These are phyloP conservation scores for Cryphonectria carpinicola DNA, from an alignment of 2,329 filamentous ascomycete species.

Conservation along the genomic window DNA sequence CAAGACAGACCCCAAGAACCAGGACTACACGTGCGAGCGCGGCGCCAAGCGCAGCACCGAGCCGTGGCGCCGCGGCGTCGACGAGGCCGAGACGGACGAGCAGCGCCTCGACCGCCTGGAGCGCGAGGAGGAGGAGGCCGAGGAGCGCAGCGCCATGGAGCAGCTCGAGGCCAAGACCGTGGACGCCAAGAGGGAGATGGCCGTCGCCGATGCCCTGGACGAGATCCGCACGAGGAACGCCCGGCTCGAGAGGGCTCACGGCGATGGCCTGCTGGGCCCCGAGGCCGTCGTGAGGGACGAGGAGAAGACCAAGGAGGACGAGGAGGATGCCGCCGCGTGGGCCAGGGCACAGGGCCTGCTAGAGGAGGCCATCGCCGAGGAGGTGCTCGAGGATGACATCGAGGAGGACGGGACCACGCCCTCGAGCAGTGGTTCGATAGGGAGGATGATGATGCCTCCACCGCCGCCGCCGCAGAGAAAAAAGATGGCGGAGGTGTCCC, in stretches of 20 bases:
- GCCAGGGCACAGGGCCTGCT: slow-evolving; percentile 53
- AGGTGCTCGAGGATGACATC: slow-evolving; percentile 36
- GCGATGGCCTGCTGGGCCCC: slow-evolving; percentile 62
- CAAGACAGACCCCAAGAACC: slow-evolving; percentile 91
- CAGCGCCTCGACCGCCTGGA: slow-evolving; percentile 84
- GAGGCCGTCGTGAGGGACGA: slow-evolving; percentile 61
- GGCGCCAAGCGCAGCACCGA: slow-evolving; percentile 94
- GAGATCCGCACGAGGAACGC: slow-evolving; percentile 94
- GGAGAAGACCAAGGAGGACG: slow-evolving; percentile 57
- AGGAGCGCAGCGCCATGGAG: slow-evolving; percentile 89
- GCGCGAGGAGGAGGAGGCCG: slow-evolving; percentile 62
- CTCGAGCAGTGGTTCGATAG: slow-evolving; percentile 29
- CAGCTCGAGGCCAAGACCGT: slow-evolving; percentile 92
- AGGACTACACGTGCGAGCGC: slow-evolving; percentile 74
- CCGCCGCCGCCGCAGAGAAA: slow-evolving; percentile 6
- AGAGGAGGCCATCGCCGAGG: slow-evolving; percentile 56
- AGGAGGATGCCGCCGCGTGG: slow-evolving; percentile 82
- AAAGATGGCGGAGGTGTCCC: slow-evolving; percentile 35
- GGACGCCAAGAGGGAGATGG: slow-evolving; percentile 95
- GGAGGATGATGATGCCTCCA: neutral
- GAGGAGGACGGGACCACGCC: slow-evolving; percentile 5
- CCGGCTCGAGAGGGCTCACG: slow-evolving; percentile 75
- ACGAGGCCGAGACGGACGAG: slow-evolving; percentile 78
- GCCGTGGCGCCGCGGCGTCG: slow-evolving; percentile 74
- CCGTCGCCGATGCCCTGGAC: slow-evolving; percentile 91